Evolutionary conservation across 2,329 filamentous ascomycete species (phyloP).

Genomic region (Epichloe hybrida): DNA sequence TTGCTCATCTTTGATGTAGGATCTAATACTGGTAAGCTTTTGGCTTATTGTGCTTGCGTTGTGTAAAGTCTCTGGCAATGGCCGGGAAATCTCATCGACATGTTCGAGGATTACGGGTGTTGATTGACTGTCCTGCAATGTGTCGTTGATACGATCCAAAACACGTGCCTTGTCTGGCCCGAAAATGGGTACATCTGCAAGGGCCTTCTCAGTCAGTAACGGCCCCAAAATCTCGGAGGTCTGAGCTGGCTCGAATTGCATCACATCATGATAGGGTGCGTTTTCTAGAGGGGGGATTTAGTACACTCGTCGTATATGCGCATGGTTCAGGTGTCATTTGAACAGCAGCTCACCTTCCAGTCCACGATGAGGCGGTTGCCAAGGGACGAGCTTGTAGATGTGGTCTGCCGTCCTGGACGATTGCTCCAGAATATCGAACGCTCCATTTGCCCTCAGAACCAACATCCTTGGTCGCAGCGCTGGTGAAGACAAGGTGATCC

Average conservation of each 20-base stretch:
- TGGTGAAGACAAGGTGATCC: conserved; percentile 45
- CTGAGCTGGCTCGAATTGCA: conserved; percentile 45
- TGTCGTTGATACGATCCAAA: conserved; percentile 26
- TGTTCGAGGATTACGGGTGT: conserved; percentile 23
- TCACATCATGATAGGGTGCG: conserved; percentile 38
- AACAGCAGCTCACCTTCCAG: conserved; percentile 31
- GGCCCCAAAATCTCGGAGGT: conserved; percentile 39
- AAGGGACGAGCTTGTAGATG: conserved; percentile 46
- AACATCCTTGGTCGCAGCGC: conserved; percentile 43
- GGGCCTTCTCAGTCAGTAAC: conserved; percentile 37
- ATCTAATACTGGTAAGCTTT: conserved; percentile 34
- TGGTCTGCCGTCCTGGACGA: conserved; percentile 45
- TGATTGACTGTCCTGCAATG: conserved; percentile 22
- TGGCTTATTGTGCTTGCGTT: conserved; percentile 30
- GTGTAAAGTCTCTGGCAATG: conserved; percentile 28
- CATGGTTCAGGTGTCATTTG: not conserved
- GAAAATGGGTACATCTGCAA: conserved; percentile 43
- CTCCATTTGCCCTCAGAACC: conserved; percentile 45
- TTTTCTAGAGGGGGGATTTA: conserved; percentile 25
- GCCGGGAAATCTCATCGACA: conserved; percentile 19
- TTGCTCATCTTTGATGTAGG: conserved; percentile 20
- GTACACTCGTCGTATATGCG: not conserved
- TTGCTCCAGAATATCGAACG: conserved; percentile 48
- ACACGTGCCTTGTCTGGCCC: conserved; percentile 34
- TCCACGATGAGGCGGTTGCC: conserved; percentile 45